These are phyloP conservation scores for Cladophialophora exuberans DNA, from an alignment of 2,329 filamentous ascomycete species.

Conservation along the genomic window DNA sequence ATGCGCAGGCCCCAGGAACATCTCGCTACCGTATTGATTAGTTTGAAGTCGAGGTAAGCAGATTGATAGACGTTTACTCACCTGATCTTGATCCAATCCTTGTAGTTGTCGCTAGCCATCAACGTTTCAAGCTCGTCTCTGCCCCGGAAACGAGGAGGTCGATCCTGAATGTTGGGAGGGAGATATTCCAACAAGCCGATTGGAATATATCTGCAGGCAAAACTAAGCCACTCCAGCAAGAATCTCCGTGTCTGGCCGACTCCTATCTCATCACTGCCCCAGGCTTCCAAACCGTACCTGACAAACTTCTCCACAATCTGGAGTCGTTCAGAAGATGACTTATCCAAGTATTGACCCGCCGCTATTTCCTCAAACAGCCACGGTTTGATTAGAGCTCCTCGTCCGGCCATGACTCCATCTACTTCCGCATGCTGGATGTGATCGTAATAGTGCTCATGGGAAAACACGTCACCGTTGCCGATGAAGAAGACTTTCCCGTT, in stretches of 20 bases:
- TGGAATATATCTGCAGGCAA: constrained; percentile 88
- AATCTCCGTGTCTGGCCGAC: constrained; percentile 90
- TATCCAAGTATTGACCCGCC: constrained; percentile 90
- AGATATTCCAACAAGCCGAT: constrained; percentile 85
- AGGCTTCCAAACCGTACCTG: constrained; percentile 86
- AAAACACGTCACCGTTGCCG: constrained; percentile 96
- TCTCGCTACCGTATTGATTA: constrained; percentile 66
- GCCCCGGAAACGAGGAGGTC: constrained; percentile 81
- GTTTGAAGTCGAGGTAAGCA: neutral
- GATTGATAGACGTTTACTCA: constrained; percentile 50
- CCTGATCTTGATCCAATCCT: constrained; percentile 99
- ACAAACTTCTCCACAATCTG: constrained; percentile 85
- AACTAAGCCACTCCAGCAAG: constrained; percentile 93
- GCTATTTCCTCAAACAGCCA: constrained; percentile 99
- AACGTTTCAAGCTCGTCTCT: constrained; percentile 93
- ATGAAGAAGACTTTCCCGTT: constrained; percentile 79
- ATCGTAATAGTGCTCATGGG: constrained; percentile 81
- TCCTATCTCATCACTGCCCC: constrained; percentile 94
- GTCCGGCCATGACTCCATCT: constrained; percentile 96
- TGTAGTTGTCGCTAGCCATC: constrained; percentile 85
- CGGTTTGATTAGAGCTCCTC: constrained; percentile 93
- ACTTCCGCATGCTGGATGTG: constrained; percentile 78
- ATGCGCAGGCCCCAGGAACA: constrained; percentile 93
- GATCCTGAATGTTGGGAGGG: constrained; percentile 85
- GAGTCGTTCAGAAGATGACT: constrained; percentile 84